Evolutionary conservation across 2,329 filamentous ascomycete genomes (phyloP).

Genomic region (Xylaria sp.): DNA sequence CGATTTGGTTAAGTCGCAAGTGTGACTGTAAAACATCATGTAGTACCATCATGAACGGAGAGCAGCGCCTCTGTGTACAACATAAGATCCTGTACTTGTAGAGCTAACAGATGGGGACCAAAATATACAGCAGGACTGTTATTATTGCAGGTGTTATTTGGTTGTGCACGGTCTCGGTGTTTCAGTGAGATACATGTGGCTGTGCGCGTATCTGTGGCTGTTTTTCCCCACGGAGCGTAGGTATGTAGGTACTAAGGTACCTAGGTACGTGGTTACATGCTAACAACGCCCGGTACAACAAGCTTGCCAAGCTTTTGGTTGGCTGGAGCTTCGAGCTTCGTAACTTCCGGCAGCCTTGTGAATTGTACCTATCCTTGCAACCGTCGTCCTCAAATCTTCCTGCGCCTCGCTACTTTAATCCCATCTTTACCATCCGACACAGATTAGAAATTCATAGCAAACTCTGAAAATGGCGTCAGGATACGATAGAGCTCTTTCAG

Average conservation of each 20-base stretch:
- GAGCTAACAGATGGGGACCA: neutral
- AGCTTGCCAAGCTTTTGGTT: constrained; percentile 32
- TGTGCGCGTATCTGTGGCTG: constrained; percentile 18
- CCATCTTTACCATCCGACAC: constrained; percentile 14
- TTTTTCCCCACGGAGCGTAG: neutral
- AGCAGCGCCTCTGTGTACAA: constrained; percentile 31
- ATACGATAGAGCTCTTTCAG: constrained; percentile 99
- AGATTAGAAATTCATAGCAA: constrained; percentile 27
- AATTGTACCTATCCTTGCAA: constrained; percentile 28
- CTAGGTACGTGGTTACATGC: constrained; percentile 13
- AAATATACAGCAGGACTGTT: constrained; percentile 19
- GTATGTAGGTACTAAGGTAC: neutral
- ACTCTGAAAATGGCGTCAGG: constrained; percentile 79
- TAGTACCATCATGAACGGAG: constrained; percentile 13
- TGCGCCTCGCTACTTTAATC: constrained; percentile 22
- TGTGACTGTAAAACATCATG: constrained; percentile 21
- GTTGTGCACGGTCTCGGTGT: neutral
- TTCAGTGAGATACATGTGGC: neutral
- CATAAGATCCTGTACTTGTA: constrained; percentile 7
- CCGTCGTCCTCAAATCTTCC: constrained; percentile 25
- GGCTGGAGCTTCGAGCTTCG: constrained; percentile 44
- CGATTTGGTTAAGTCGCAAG: constrained; percentile 41
- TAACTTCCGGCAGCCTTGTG: constrained; percentile 48
- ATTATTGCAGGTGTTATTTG: neutral
- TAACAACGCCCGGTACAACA: neutral